Evolutionary conservation across 345 rosid species (phyloP).

Genomic region (Murraya koenigii): DNA sequence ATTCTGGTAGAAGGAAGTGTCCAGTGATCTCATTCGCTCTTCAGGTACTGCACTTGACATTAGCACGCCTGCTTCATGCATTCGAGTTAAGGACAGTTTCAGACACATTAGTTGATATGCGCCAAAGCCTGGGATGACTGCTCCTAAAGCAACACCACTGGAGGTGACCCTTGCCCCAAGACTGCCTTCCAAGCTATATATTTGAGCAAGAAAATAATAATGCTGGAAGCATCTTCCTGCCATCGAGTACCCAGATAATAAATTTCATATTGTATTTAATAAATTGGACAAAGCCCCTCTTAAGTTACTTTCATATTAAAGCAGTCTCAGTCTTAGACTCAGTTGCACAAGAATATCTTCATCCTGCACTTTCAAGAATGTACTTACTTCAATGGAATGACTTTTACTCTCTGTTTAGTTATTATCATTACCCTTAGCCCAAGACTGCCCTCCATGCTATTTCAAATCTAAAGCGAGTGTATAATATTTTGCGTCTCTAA

Average conservation of each 20-base stretch:
- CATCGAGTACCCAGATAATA: too few relatives aligned
- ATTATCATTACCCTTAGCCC: slow-evolving; percentile 12
- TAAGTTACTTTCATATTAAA: too few relatives aligned
- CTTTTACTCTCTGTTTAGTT: too few relatives aligned
- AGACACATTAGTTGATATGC: slow-evolving; percentile 20
- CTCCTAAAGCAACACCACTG: slow-evolving; percentile 22
- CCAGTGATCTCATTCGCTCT: slow-evolving; percentile 28
- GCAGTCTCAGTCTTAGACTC: too few relatives aligned
- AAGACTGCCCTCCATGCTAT: slow-evolving; percentile 7
- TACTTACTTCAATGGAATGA: too few relatives aligned
- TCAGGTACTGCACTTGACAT: slow-evolving; percentile 19
- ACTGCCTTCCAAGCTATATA: slow-evolving; percentile 1
- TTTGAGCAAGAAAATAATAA: too few relatives aligned
- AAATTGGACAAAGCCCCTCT: too few relatives aligned
- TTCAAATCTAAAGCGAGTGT: not conserved
- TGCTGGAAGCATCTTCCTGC: too few relatives aligned
- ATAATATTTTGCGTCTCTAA: not conserved
- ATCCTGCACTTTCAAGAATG: too few relatives aligned
- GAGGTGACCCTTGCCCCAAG: slow-evolving; percentile 26
- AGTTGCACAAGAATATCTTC: too few relatives aligned
- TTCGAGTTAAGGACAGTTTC: slow-evolving; percentile 14
- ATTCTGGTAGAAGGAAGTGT: slow-evolving; percentile 34
- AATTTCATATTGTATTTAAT: too few relatives aligned
- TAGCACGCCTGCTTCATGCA: slow-evolving; percentile 29
- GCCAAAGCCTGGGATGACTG: slow-evolving; percentile 23